These are phyloP conservation scores for Aotearoamyces nothofagi DNA, from an alignment of 2,329 filamentous ascomycete genomes.

Conservation along the genomic window DNA sequence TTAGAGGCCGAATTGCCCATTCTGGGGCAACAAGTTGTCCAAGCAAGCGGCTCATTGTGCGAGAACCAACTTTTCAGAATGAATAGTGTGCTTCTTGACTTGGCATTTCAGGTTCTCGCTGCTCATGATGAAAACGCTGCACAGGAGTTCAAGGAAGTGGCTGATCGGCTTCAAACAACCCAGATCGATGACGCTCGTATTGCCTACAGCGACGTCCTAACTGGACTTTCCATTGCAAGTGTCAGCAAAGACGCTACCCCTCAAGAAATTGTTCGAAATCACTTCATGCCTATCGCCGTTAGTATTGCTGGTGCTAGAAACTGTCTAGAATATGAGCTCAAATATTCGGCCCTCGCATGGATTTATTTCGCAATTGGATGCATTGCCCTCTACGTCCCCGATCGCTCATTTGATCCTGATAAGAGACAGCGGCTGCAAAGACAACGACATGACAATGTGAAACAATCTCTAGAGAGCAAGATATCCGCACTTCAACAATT, in stretches of 20 bases:
- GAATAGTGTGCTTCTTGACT: constrained; percentile 9
- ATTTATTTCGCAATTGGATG: constrained; percentile 60
- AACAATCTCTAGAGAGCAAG: constrained; percentile 35
- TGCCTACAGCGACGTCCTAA: background rate
- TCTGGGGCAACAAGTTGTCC: constrained; percentile 32
- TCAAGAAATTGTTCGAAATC: constrained; percentile 14
- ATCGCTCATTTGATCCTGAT: constrained; percentile 73
- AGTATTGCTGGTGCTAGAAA: constrained; percentile 17
- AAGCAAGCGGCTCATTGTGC: constrained; percentile 20
- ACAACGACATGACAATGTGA: constrained; percentile 38
- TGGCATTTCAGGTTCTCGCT: constrained; percentile 11
- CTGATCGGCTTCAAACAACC: background rate
- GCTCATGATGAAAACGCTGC: constrained; percentile 9
- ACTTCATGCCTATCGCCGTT: constrained; percentile 21
- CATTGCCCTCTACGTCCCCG: constrained; percentile 70
- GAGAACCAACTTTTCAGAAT: constrained; percentile 32
- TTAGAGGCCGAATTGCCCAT: constrained; percentile 50
- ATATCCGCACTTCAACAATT: constrained; percentile 48
- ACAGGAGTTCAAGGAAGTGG: background rate
- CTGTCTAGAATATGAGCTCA: constrained; percentile 13
- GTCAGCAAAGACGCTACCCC: too few species aligned
- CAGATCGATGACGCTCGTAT: background rate
- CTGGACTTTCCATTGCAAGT: too few species aligned
- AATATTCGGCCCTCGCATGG: constrained; percentile 47
- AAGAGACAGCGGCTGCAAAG: constrained; percentile 51